Conservation (phyloP, 2,329 filamentous ascomycete genomes). For the Chaetomium globosum region DNA sequence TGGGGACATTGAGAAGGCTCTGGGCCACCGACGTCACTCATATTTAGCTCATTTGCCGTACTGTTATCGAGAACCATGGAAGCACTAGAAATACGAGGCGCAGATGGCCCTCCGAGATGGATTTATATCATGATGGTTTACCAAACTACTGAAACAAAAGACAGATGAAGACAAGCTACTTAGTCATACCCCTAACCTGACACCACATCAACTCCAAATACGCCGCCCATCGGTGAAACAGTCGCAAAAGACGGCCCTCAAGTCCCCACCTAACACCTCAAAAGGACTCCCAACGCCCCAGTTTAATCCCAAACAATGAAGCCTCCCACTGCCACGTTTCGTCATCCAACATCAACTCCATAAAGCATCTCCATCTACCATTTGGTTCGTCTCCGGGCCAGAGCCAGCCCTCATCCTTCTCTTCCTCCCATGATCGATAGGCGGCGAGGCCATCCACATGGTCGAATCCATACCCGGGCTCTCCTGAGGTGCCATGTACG, state of each 20-base stretch:
- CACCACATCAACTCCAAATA: background rate
- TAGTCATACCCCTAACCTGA: background rate
- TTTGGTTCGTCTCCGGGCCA: background rate
- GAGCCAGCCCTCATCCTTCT: conserved; percentile 10
- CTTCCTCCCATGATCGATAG: conserved; percentile 13
- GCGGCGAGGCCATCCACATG: conserved; percentile 11
- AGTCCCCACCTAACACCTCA: background rate
- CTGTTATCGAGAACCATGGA: background rate
- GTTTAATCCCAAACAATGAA: background rate
- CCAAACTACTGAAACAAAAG: background rate
- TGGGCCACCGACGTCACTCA: background rate
- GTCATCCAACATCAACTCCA: conserved; percentile 11
- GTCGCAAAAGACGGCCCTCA: background rate
- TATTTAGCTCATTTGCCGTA: background rate
- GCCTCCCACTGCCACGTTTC: background rate
- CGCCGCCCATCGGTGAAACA: background rate
- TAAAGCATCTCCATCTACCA: conserved; percentile 24
- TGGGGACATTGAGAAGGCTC: background rate
- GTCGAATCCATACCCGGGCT: conserved; percentile 21
- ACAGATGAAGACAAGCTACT: background rate
- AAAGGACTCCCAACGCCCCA: background rate
- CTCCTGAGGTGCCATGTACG: conserved; percentile 20
- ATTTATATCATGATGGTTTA: background rate
- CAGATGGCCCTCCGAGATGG: background rate
- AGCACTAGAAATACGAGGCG: background rate